Evolutionary conservation across 2,329 filamentous ascomycete genomes (phyloP), one percentile per base, ranked within the genome.

Genomic region (Lachnum nothofagi): DNA sequence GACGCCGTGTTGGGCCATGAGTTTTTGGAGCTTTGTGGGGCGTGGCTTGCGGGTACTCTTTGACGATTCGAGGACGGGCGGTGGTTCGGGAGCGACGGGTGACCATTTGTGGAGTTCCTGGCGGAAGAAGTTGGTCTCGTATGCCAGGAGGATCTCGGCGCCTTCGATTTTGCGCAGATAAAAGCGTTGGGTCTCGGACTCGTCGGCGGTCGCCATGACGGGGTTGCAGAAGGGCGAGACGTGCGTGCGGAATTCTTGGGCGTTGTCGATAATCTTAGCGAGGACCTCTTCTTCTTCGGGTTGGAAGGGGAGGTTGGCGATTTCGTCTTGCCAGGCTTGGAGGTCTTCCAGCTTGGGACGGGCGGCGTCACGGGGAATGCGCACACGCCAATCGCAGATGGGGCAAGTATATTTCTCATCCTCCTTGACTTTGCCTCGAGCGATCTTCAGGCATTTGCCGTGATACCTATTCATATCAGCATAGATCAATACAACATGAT

Each of bases 321-420:
- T 85, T 66, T 97, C 91, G 7, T 91, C 86, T 51, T 90, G 83
- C 82, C 94, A 93, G 2, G 77, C 72, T 51, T 87, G 76, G 14
- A 98, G 74, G 59, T 97, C 91, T 66, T 98, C 93, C 0, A 98
- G 75, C 68, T 96, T 97, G 0, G 93, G 93, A 23, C 93, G 85
- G 19, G 93, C 90, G 20, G 93, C 93, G 73, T 98, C 93, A 39
- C 93, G 88, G 22, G 93, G 93, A 45, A 98, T 97, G 71, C 91
- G 94, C 64, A 96, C 87, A 16, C 93, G 85, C 82, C 91, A 96
- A 67, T 98, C 93, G 66, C 93, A 98, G 54, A 98, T 95, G 0
- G 93, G 93, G 63, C 93, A 98, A 1, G 91, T 97, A 65, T 96
- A 98, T 67, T 95, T 95, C 65, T 97, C 93, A 55, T 95, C 91